Percentiles rank a stretch among this genome's conserved stretches.
These are phyloP conservation scores for Botrytis paeoniae DNA, from an alignment of 2,329 filamentous ascomycete genomes.

Conservation along the genomic window DNA sequence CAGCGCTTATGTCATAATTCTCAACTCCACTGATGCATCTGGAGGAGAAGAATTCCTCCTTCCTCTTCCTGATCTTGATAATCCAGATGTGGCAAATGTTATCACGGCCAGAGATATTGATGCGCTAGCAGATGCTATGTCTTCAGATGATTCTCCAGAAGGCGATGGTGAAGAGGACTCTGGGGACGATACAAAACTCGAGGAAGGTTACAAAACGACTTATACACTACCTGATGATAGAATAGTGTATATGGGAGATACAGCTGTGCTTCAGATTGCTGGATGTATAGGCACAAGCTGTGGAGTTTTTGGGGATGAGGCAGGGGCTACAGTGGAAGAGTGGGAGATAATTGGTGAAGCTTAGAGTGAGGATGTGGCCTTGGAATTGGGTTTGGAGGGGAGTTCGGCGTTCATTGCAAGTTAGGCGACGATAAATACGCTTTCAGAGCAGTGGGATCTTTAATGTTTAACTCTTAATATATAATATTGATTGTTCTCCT, in stretches of 20 bases:
- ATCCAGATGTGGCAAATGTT: background rate
- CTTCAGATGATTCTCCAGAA: background rate
- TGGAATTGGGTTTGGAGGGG: background rate
- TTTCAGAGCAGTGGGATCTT: background rate
- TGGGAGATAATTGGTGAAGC: conserved; percentile 40
- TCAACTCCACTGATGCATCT: background rate
- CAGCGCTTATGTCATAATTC: background rate
- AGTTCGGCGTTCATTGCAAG: background rate
- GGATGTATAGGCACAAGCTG: conserved; percentile 40
- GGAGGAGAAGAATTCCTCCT: background rate
- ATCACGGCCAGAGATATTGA: background rate
- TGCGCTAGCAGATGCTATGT: background rate
- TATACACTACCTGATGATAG: conserved; percentile 18
- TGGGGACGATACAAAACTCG: conserved; percentile 18
- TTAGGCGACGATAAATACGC: background rate
- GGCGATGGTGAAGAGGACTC: background rate
- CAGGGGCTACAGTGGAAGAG: conserved; percentile 50
- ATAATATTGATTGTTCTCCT: background rate
- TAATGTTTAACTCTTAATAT: background rate
- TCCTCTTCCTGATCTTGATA: background rate
- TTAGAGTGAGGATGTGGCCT: background rate
- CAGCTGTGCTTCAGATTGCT: conserved; percentile 41
- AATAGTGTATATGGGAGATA: conserved; percentile 27
- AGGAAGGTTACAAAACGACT: conserved; percentile 23
- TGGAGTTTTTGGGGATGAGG: conserved; percentile 31